Evolutionary conservation across 306 rosid genomes (phyloP), one percentile per base, ranked within the genome.

Genomic region (Nissolia schottii): DNA sequence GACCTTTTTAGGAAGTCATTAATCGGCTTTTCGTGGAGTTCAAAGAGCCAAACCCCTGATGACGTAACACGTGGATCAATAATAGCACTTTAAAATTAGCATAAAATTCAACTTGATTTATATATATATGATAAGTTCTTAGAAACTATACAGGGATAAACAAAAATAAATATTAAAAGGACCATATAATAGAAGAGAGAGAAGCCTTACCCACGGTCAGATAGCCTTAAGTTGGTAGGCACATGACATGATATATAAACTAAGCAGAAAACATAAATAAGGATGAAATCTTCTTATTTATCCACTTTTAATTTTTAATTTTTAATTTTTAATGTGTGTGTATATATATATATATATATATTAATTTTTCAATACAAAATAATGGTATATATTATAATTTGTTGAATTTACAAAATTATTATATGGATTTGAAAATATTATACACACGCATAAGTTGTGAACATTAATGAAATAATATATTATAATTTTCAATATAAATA

Each of bases 21-120:
- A 79, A 80, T 68, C 79, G 76, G 76, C 83, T 74, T 73, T 79
- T 79, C 79, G 64, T n/a, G 79, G 22, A 15, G 31, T 58, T 77
- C 64, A 55, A 77, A 60, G 73, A 77, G 49, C 77, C 73, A 60
- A 40, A 35, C 40, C 57, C 24, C 13, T 18, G 61, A 32, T 57
- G 65, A 74, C 63, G 46, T 28, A 43, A 41, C 54, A 31, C 58
- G 62, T 28, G 59, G 37, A 15, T 67, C 78, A 65, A 81, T 77
- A 20, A 77, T 66, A 22, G 14, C 71, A 68, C 6, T 67, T 77
- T 24, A 31, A 72, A 18, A 71, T 2, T 28, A 6, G 6, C 41
- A 7, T 28, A 46, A 7, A 35, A 3, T 29, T 65, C 70, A 60
- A 67, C 70, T 58, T 77, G 51, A 23, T 68, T 59, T 13, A 18